These are phyloP conservation scores for Eimeria sp. DNA, from an alignment of 169 alveolate species.

Conservation along the genomic window DNA sequence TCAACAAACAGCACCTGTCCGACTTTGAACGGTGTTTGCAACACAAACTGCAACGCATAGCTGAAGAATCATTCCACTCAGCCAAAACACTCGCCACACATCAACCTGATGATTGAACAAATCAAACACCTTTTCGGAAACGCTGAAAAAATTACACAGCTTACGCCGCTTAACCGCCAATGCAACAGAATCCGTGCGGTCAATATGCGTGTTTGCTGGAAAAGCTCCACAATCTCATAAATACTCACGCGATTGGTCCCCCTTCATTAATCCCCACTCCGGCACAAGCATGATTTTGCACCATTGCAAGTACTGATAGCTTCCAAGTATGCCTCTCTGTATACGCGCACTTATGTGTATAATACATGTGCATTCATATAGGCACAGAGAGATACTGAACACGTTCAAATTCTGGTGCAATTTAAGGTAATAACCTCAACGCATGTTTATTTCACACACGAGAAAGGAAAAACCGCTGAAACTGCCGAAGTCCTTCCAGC, in stretches of 20 bases:
- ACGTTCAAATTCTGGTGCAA: not conserved
- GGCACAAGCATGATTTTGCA: too few relatives aligned
- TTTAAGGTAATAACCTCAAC: not conserved
- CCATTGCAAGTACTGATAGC: too few relatives aligned
- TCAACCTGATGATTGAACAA: not conserved
- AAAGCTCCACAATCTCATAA: not conserved
- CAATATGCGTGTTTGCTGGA: not conserved
- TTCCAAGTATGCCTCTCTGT: too few relatives aligned
- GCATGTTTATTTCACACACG: not conserved
- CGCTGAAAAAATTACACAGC: not conserved
- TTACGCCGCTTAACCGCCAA: not conserved
- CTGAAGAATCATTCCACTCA: too few relatives aligned
- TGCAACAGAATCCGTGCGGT: not conserved
- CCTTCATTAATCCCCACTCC: not conserved
- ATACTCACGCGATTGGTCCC: not conserved
- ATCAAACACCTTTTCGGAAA: not conserved
- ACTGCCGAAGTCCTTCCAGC: slow-evolving; percentile 9
- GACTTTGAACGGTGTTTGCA: not conserved
- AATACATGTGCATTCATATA: not conserved
- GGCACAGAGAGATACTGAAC: not conserved
- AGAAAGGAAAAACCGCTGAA: not conserved
- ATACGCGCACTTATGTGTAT: too few relatives aligned
- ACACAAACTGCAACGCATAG: too few relatives aligned
- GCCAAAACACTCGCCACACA: too few relatives aligned
- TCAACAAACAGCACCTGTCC: not conserved